These are phyloP conservation scores for Phytophthora megakarya DNA, from an alignment of 352 stramenopile species.

Conservation along the genomic window DNA sequence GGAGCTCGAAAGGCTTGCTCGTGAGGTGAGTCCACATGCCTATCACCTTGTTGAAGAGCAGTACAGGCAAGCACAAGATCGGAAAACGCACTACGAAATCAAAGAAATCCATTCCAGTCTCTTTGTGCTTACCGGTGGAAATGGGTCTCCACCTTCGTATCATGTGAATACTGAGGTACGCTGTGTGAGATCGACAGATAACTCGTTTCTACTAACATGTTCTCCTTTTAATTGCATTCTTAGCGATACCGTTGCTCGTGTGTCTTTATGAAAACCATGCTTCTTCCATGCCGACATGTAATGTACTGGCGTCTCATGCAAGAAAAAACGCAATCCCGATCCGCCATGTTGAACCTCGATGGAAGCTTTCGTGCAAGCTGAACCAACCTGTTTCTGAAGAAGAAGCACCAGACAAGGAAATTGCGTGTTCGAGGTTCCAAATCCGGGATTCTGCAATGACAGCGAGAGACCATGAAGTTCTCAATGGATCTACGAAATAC, in stretches of 20 bases:
- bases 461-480: neutral
- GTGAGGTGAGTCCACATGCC: too few species aligned
- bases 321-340: neutral
- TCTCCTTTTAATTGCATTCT: too few species aligned
- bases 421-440: slow-evolving; percentile 8
- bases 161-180: too few species aligned
- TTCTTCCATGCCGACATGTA: slow-evolving; percentile 13
- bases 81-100: too few species aligned
- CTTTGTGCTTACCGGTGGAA: too few species aligned
- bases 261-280: slow-evolving; percentile 15
- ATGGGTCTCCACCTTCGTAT: too few species aligned
- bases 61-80: too few species aligned
- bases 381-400: slow-evolving; percentile 11
- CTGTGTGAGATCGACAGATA: slow-evolving; percentile 6
- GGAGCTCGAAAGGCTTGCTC: too few species aligned
- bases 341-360: slow-evolving; percentile 1
- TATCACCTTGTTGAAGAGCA: too few species aligned
- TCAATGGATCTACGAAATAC: slow-evolving; percentile 11
- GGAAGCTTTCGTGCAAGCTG: slow-evolving; percentile 6
- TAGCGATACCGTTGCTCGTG: too few species aligned
- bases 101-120: too few species aligned
- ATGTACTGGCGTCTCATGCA: slow-evolving; percentile 18
- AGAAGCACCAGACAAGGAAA: neutral
- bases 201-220: too few species aligned
- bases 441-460: neutral